A percentile compares a stretch with the other conserved stretches of the same genome.
These are phyloP conservation scores for Golubevia pallescens DNA, from an alignment of 1,284 basidiomycete species.

Conservation along the genomic window DNA sequence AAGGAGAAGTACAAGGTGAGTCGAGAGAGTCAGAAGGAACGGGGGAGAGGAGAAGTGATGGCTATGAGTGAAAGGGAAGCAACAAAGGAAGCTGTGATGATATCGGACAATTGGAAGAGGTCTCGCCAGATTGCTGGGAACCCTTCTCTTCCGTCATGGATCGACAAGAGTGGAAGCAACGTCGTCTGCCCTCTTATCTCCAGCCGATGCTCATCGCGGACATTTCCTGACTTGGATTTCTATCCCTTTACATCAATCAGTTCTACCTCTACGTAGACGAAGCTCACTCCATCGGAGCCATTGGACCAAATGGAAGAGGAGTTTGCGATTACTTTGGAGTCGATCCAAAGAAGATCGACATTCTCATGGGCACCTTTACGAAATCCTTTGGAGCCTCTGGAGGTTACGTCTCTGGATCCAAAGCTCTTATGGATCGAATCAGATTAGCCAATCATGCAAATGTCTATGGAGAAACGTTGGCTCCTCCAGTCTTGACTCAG, in stretches of 20 bases:
- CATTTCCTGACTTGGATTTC: too few relatives aligned
- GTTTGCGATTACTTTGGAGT: conserved; percentile 94
- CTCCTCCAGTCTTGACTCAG: conserved; percentile 89
- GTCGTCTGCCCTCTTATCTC: too few relatives aligned
- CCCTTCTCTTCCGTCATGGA: too few relatives aligned
- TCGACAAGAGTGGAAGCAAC: too few relatives aligned
- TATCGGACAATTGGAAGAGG: too few relatives aligned
- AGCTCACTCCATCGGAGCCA: conserved; percentile 94
- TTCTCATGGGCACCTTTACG: conserved; percentile 99
- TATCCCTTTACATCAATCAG: too few relatives aligned
- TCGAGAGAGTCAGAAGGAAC: too few relatives aligned
- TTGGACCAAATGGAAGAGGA: conserved; percentile 91
- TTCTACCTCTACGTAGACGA: conserved; percentile 97
- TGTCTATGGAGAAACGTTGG: conserved; percentile 87
- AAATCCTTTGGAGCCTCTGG: conserved; percentile 98
- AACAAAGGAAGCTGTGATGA: too few relatives aligned
- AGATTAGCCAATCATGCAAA: conserved; percentile 83
- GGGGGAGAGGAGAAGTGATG: too few relatives aligned
- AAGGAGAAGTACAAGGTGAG: conserved; percentile 93
- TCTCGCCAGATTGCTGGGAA: too few relatives aligned
- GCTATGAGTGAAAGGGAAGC: too few relatives aligned
- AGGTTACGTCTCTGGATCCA: conserved; percentile 88
- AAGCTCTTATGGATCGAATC: conserved; percentile 79
- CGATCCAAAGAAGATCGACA: conserved; percentile 80
- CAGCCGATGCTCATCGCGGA: too few relatives aligned